Percentiles rank a stretch among this genome's conserved stretches.
Conservation (phyloP, 129 eudicot species). For the Tagetes patula region DNA sequence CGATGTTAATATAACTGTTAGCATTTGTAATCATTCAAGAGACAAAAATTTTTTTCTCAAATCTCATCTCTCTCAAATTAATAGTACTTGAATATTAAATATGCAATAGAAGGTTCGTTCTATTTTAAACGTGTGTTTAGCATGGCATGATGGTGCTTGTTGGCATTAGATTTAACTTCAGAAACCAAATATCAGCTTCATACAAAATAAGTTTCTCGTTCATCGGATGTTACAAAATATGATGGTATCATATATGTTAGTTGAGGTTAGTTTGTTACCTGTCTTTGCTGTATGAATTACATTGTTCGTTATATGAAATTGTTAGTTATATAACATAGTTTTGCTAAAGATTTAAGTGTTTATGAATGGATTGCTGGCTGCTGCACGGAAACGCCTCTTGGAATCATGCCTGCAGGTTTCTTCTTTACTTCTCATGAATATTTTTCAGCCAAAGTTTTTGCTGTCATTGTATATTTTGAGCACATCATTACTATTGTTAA, state of each 20-base stretch:
- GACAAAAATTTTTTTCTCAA: slow-evolving; percentile 31
- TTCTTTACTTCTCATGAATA: slow-evolving; percentile 22
- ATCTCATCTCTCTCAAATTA: too few relatives aligned
- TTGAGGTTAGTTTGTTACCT: slow-evolving; percentile 69
- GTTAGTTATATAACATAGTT: slow-evolving; percentile 1
- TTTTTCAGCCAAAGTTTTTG: neutral
- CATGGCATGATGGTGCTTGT: slow-evolving; percentile 11
- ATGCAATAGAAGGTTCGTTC: slow-evolving; percentile 63
- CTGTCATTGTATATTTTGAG: neutral
- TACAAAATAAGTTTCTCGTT: slow-evolving; percentile 74
- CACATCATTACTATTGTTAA: neutral
- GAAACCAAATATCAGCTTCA: slow-evolving; percentile 83
- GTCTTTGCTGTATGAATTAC: neutral
- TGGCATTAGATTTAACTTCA: slow-evolving; percentile 35
- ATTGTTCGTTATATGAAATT: neutral
- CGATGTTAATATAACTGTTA: too few relatives aligned
- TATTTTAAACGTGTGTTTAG: slow-evolving; percentile 6
- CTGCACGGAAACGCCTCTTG: slow-evolving; percentile 79
- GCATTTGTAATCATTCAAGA: neutral
- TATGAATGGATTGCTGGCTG: slow-evolving; percentile 83
- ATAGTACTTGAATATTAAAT: slow-evolving; percentile 57
- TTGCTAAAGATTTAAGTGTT: slow-evolving; percentile 59
- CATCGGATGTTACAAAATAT: slow-evolving; percentile 66
- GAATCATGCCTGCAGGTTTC: slow-evolving; percentile 92
- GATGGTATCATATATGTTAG: slow-evolving; percentile 93